Base-by-base conservation (phyloP, 352 stramenopile species). In the Globisporangium orthogonon region DNA sequence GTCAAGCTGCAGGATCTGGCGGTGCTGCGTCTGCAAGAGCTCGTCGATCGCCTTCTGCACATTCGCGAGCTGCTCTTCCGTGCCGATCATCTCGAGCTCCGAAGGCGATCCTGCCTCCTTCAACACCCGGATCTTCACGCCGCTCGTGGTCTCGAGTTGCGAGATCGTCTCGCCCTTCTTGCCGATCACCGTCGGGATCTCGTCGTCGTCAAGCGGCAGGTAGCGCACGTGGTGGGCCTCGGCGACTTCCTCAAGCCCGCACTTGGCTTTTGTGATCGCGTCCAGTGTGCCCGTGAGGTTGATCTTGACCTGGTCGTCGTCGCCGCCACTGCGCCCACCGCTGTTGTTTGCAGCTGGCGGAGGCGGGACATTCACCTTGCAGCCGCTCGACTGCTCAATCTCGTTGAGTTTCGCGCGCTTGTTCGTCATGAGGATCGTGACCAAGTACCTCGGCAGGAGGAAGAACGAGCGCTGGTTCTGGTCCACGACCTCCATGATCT, bases 131-230 rank as follows among this genome's bases (percentile, higher is more conserved):
- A 92, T 60, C 49, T 83, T 78, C 33, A 71, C 78, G 18, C 83
- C 83, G 18, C 68, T 86, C 51, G 77, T 73, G n/a, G 51, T 76
- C 55, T 90, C 79, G 10, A 92, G 66, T 31, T 87, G 66, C 5
- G 70, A 78, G 40, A 92, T 78, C 46, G 83, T 92, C 56, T 88
- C 78, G 13, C 83, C 83, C 54, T 90, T 90, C 67, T 88, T 87
- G 28, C 83, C 83, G 41, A 92, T 90, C 7, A 92, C 70, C 40
- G 65, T 86, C 9, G 83, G 67, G 48, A 92, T 79, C 62, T 92
- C 83, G 60, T 92, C 83, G 23, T 79, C 54, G 63, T 92, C 83
- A 6, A 92, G 57, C 9, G 83, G 83, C 37, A 89, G 35, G 46
- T 89, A 89, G 4, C 70, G 69, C 47, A 90, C 80, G 47, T 84